These are phyloP conservation scores for Solanum neorickii DNA, from an alignment of 257 asterid genomes.

Conservation along the genomic window DNA sequence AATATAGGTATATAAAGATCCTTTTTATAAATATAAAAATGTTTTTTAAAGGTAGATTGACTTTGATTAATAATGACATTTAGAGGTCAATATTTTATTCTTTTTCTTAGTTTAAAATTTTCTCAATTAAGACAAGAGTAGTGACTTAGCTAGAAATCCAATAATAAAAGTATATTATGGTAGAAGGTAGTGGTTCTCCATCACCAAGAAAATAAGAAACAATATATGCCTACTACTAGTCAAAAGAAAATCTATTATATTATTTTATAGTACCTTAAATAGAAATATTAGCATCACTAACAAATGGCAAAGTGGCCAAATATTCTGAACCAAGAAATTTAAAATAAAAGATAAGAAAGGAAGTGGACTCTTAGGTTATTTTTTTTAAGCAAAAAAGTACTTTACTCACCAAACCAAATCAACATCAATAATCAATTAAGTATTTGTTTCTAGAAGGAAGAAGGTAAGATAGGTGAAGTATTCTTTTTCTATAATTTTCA, in stretches of 20 bases:
- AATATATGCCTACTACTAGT: background rate
- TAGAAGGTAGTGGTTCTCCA: background rate
- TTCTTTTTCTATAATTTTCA: background rate
- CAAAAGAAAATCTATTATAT: background rate
- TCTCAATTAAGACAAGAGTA: background rate
- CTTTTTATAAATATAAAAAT: background rate
- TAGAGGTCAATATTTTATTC: background rate
- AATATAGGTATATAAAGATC: background rate
- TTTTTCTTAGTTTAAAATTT: background rate
- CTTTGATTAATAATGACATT: background rate
- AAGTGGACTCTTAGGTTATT: background rate
- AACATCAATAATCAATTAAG: background rate
- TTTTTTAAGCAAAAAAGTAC: background rate
- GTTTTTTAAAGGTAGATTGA: background rate
- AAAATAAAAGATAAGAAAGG: background rate
- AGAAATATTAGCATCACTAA: background rate
- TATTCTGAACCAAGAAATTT: background rate
- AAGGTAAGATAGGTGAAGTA: slow-evolving; percentile 4
- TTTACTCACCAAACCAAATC: background rate
- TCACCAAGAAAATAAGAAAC: background rate
- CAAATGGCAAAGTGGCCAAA: background rate
- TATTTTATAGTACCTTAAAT: background rate
- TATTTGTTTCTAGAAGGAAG: slow-evolving; percentile 18
- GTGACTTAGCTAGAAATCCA: background rate
- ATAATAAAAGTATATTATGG: background rate